Evolutionary conservation across 2,329 filamentous ascomycete species (phyloP).

Genomic region (Fusarium cyanostomum): DNA sequence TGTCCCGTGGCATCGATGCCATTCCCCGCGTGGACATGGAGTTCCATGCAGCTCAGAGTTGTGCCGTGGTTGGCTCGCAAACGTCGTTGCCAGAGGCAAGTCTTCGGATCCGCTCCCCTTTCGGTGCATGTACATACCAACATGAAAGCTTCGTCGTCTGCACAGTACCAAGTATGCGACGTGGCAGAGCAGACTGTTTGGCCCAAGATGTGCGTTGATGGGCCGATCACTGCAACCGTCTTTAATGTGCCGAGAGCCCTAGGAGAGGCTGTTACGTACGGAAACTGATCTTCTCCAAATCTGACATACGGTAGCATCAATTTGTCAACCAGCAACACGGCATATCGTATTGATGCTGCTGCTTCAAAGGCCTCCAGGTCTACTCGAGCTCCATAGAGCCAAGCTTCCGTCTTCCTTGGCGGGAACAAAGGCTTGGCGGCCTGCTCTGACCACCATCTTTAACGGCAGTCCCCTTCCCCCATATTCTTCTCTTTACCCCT

Average conservation of each 20-base stretch:
- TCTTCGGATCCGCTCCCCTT: slow-evolving; percentile 35
- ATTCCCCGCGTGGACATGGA: background rate
- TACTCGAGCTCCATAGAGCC: background rate
- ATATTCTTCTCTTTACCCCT: background rate
- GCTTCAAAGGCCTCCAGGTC: background rate
- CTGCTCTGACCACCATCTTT: background rate
- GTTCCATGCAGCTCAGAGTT: slow-evolving; percentile 5
- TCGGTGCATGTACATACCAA: background rate
- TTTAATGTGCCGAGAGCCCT: background rate
- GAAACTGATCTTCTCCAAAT: slow-evolving; percentile 11
- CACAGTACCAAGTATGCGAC: too few species aligned
- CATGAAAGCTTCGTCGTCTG: too few species aligned
- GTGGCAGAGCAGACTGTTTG: slow-evolving; percentile 11
- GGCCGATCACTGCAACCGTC: slow-evolving; percentile 6
- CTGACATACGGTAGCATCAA: background rate
- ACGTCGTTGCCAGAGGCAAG: slow-evolving; percentile 22
- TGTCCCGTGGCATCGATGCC: too few species aligned
- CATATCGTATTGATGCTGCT: background rate
- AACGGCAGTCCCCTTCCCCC: slow-evolving; percentile 10
- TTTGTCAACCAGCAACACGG: too few species aligned
- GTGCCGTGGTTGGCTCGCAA: slow-evolving; percentile 3
- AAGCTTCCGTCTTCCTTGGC: background rate
- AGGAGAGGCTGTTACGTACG: background rate
- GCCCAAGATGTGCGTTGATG: slow-evolving; percentile 9
- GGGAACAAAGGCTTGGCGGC: background rate